Evolutionary conservation across 2,329 filamentous ascomycete species (phyloP), one percentile per base, ranked within the genome.

Genomic region (Phialophora expanda): DNA sequence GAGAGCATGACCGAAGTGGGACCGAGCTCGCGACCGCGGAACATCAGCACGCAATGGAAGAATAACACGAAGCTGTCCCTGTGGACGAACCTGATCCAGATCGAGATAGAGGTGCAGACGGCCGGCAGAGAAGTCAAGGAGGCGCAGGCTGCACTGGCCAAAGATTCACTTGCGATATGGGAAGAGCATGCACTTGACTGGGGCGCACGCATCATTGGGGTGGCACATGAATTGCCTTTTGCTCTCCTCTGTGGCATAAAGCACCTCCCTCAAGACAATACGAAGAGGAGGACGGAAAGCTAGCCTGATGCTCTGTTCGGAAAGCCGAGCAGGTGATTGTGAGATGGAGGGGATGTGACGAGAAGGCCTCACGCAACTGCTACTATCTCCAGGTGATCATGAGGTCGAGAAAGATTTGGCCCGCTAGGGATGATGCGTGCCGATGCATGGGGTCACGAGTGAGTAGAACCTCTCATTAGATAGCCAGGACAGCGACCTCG

Each of bases 1-100:
- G 56, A 59, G 8, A 17, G 44, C 17, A 48, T 48, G 38, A 59
- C 28, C 28, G 34, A 32, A 22, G 38, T 41, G n/a, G 56, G 56
- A 22, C 34, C 56, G 17, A 59, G 56, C 38, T 24, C 28, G 24
- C 7, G 22, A 46, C 22, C 38, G 14, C n/a, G 12, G 24, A 17
- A 26, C 22, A 22, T 30, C 56, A 28, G 24, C 20, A 22, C 24
- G 20, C 9, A 22, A 24, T 51, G 48, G 48, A 14, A 22, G 20
- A 2, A 51, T 0, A 4, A 26, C 20, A 24, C 20, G 20, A 14
- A 51, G 48, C 5, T 17, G 48, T 51, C 48, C 9, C 14, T 51
- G 24, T 17, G 20, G 48, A 28, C 22, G 24, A 9, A 51, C 20
- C 24, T 51, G 48, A 3, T 28, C 14, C 48, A 17, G 9, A 11